phyloP scores from a whole-genome alignment of 73 alveolate species.

The Urostyla sp. region DNA sequence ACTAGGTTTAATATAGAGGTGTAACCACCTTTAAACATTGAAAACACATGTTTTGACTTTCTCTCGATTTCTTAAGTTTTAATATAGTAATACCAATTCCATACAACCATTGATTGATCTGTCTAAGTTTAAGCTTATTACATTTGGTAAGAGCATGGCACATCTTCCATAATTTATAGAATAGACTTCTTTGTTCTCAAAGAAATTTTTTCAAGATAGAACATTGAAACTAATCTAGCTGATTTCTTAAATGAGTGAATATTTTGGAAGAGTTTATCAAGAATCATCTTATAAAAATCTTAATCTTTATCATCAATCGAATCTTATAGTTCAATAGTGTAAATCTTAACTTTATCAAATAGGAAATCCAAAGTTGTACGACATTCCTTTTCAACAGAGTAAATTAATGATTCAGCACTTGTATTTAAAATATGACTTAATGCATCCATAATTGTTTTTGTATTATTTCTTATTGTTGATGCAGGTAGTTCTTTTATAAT shows the following conservation, averaged over 20 bases:
- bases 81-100: constrained; percentile 16
- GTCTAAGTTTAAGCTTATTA: background rate
- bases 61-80: background rate
- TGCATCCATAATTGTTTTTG: constrained; percentile 3
- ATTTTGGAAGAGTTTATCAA: background rate
- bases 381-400: constrained; percentile 43
- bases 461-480: constrained; percentile 3
- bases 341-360: constrained; percentile 40
- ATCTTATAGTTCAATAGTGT: background rate
- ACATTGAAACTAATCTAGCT: background rate
- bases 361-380: background rate
- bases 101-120: no score
- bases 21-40: constrained; percentile 25
- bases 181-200: background rate
- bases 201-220: background rate
- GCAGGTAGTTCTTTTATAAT: constrained; percentile 48
- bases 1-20: background rate
- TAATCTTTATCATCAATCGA: constrained; percentile 17
- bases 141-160: background rate
- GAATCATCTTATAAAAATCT: background rate
- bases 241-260: background rate
- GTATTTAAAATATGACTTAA: constrained; percentile 22
- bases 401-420: constrained; percentile 25
- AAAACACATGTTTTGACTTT: background rate
- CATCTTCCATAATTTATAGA: background rate